Conservation (phyloP, 2,329 filamentous ascomycete genomes). For the Paraphoma chrysanthemicola region DNA sequence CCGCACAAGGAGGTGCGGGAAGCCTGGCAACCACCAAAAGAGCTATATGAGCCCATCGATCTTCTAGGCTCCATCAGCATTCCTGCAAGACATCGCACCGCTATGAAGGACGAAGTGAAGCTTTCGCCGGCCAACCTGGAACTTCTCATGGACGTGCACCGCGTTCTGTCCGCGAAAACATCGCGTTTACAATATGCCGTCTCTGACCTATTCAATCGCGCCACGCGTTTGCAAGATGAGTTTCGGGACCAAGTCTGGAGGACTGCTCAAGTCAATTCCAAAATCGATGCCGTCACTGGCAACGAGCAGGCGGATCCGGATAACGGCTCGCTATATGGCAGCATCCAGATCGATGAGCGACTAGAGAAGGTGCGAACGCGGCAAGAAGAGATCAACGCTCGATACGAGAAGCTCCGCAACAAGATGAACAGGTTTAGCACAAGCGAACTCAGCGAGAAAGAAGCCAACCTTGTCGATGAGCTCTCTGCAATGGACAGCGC, state of each 20-base stretch:
- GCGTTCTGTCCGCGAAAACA: conserved; percentile 73
- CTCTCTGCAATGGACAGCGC: conserved; percentile 54
- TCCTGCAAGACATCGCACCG: conserved; percentile 66
- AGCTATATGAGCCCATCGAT: conserved; percentile 64
- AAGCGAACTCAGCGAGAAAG: conserved; percentile 68
- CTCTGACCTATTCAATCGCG: conserved; percentile 75
- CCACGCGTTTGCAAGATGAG: conserved; percentile 71
- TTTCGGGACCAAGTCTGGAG: conserved; percentile 71
- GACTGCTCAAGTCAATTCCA: conserved; percentile 69
- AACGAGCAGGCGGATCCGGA: conserved; percentile 56
- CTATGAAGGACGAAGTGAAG: conserved; percentile 71
- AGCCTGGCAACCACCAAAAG: conserved; percentile 68
- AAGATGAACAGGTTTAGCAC: conserved; percentile 57
- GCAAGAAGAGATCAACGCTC: conserved; percentile 63
- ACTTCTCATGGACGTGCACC: conserved; percentile 75
- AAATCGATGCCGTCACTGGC: conserved; percentile 71
- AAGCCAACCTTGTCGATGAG: conserved; percentile 66
- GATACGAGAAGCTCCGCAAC: conserved; percentile 66
- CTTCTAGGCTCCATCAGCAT: conserved; percentile 65
- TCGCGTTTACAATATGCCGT: conserved; percentile 72
- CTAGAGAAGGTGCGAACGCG: conserved; percentile 62
- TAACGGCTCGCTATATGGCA: conserved; percentile 57
- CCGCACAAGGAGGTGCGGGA: conserved; percentile 64
- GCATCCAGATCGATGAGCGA: conserved; percentile 66
- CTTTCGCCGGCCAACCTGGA: conserved; percentile 74